A percentile compares a stretch with the other conserved stretches of the same genome.
phyloP scores from a whole-genome alignment of 1,284 basidiomycete species.

The Pyrrhoderma lamaoense region DNA sequence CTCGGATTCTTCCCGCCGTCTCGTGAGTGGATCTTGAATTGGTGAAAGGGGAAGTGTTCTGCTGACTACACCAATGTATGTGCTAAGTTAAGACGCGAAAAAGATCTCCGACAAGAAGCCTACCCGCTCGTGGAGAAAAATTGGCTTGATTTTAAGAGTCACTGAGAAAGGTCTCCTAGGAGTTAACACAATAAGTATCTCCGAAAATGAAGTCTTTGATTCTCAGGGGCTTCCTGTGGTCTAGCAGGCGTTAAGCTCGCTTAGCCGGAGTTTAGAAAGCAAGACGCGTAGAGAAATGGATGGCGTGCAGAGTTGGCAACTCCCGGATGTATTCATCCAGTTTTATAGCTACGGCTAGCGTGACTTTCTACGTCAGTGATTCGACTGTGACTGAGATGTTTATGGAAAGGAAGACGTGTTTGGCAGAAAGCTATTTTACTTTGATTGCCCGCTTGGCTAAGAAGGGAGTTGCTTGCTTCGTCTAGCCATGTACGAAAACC shows the following conservation, averaged over 20 bases:
- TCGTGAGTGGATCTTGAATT: not conserved
- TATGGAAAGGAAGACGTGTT: slow-evolving; percentile 1
- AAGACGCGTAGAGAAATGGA: not conserved
- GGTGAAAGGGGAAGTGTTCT: slow-evolving; percentile 5
- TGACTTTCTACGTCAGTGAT: slow-evolving; percentile 1
- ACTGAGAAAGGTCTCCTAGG: slow-evolving; percentile 10
- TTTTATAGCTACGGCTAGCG: not conserved
- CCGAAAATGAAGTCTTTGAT: not conserved
- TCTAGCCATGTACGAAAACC: not conserved
- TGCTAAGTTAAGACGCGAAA: slow-evolving; percentile 5
- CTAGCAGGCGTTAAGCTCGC: not conserved
- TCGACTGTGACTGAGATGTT: not conserved
- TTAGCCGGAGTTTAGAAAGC: not conserved
- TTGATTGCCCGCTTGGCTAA: slow-evolving; percentile 2
- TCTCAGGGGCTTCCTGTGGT: too few species aligned
- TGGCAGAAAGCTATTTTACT: not conserved
- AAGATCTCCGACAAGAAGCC: slow-evolving; percentile 12
- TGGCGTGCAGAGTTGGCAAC: slow-evolving; percentile 1
- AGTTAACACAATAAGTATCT: slow-evolving; percentile 7
- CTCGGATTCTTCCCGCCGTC: slow-evolving; percentile 6
- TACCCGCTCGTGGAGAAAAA: slow-evolving; percentile 13
- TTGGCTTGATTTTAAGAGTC: slow-evolving; percentile 7
- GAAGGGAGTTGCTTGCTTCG: not conserved
- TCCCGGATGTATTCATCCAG: slow-evolving; percentile 3
- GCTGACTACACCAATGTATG: slow-evolving; percentile 9